A percentile compares a stretch with the other conserved stretches of the same genome.
phyloP scores from a whole-genome alignment of 2,329 filamentous ascomycete species.

The Penicillium freii region DNA sequence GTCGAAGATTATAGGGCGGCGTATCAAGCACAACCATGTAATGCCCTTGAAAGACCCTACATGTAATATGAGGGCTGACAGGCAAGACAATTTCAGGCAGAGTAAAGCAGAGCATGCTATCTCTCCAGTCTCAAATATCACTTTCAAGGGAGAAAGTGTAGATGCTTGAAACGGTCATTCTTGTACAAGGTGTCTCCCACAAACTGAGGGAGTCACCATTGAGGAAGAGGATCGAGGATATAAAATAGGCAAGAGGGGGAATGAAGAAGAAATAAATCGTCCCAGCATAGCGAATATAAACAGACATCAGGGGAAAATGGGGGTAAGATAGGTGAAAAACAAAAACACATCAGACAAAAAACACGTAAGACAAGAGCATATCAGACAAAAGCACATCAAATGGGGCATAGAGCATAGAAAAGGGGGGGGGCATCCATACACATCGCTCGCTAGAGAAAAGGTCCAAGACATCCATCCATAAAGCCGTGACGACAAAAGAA shows the following conservation, averaged over 20 bases:
- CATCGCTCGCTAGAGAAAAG: constrained; percentile 38
- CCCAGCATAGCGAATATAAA: constrained; percentile 19
- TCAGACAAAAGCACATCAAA: constrained; percentile 14
- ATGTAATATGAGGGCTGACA: not conserved
- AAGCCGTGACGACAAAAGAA: constrained; percentile 29
- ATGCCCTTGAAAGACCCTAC: not conserved
- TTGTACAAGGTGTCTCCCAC: constrained; percentile 28
- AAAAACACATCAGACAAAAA: constrained; percentile 12
- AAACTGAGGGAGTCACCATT: constrained; percentile 13
- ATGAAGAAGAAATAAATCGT: constrained; percentile 13
- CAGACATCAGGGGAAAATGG: constrained; percentile 15
- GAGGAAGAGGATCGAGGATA: constrained; percentile 1
- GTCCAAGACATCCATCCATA: constrained; percentile 33
- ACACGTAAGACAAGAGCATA: constrained; percentile 10
- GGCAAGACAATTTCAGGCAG: not conserved
- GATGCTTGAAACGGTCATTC: constrained; percentile 18
- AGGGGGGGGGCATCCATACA: constrained; percentile 28
- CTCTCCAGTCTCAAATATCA: not conserved
- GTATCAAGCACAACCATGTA: not conserved
- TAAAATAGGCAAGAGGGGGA: constrained; percentile 8
- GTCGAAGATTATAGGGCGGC: not conserved
- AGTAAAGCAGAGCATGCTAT: not conserved
- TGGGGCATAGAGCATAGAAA: constrained; percentile 22
- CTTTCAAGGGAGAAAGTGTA: not conserved
- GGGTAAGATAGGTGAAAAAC: constrained; percentile 14